These are phyloP conservation scores for Blastobotrys chiropterorum DNA, from an alignment of 805 yeast genomes.

Conservation along the genomic window DNA sequence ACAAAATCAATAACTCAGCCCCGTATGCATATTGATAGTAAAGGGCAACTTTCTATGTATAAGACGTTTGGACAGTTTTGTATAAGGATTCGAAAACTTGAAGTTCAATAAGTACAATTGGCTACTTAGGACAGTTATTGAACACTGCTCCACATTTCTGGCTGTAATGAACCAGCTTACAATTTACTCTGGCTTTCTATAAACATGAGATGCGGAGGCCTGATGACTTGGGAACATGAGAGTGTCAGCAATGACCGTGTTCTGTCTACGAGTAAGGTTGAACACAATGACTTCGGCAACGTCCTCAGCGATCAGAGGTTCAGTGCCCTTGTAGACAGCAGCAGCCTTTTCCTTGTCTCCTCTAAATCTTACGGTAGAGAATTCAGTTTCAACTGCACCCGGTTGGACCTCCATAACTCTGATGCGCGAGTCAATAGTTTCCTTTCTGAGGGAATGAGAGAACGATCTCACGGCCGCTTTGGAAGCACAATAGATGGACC, in stretches of 20 bases:
- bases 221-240: conserved; percentile 82
- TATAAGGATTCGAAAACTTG: too few species aligned
- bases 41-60: too few species aligned
- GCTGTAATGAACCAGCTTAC: neutral
- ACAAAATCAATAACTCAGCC: too few species aligned
- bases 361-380: conserved; percentile 55
- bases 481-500: conserved; percentile 65
- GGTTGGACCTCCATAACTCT: conserved; percentile 73
- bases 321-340: conserved; percentile 58
- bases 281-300: conserved; percentile 71
- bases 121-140: too few species aligned
- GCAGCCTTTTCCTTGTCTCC: conserved; percentile 59
- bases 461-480: conserved; percentile 58
- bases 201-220: conserved; percentile 50
- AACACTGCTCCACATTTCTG: too few species aligned
- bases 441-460: conserved; percentile 60
- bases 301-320: conserved; percentile 66
- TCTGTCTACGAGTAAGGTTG: conserved; percentile 58
- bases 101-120: too few species aligned
- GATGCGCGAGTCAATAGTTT: conserved; percentile 61
- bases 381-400: conserved; percentile 76
- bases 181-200: neutral
- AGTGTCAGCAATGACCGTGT: conserved; percentile 73
- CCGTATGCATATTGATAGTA: too few species aligned
- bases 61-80: too few species aligned